These are phyloP conservation scores for Phytophthora fragariae DNA, from an alignment of 352 stramenopile species.

Conservation along the genomic window DNA sequence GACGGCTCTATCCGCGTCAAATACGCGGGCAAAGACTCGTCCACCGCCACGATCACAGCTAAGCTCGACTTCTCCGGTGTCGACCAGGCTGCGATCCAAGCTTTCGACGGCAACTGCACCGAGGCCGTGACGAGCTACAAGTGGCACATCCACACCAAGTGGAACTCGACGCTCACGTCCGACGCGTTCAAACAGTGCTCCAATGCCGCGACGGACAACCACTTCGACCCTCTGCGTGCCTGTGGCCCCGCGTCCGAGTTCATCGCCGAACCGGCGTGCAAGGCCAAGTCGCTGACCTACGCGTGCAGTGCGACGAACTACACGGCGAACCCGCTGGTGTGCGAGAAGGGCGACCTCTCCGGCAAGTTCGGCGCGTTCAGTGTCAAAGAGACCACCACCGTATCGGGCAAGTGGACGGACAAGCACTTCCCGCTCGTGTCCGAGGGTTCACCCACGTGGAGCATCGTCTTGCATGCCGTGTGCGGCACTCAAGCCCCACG, in stretches of 20 bases:
- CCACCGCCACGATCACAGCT: conserved; percentile 42
- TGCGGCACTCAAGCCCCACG: conserved; percentile 54
- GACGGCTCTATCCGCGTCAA: conserved; percentile 46
- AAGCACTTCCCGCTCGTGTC: conserved; percentile 47
- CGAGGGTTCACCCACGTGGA: conserved; percentile 58
- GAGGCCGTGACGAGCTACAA: conserved; percentile 49
- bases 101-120: conserved; percentile 53
- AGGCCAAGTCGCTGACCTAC: conserved; percentile 47
- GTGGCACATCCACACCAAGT: conserved; percentile 69
- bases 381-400: conserved; percentile 24
- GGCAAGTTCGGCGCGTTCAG: conserved; percentile 61
- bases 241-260: conserved; percentile 63
- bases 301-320: conserved; percentile 54
- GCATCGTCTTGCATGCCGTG: conserved; percentile 70
- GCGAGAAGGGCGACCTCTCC: conserved; percentile 67
- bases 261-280: conserved; percentile 35
- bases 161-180: conserved; percentile 42
- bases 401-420: conserved; percentile 49
- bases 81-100: conserved; percentile 28
- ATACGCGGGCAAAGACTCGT: conserved; percentile 40
- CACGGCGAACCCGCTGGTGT: conserved; percentile 41
- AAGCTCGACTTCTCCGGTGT: conserved; percentile 53
- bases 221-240: conserved; percentile 58
- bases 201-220: conserved; percentile 52
- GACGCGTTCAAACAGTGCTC: conserved; percentile 53